Conservation (phyloP, 257 asterid species). For the Fraxinus anomala region DNA sequence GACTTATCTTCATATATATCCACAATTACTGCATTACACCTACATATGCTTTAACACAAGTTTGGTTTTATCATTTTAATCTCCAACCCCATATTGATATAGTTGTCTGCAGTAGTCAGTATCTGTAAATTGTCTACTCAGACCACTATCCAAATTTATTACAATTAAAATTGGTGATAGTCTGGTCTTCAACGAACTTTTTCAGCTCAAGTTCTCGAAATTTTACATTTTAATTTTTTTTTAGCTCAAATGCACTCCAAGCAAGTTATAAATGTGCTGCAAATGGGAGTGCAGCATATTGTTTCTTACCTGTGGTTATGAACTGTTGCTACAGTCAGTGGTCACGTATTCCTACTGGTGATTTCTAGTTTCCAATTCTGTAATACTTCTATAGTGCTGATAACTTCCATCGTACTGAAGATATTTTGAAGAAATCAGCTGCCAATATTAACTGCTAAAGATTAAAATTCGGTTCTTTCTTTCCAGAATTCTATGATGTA, state of each 20-base stretch:
- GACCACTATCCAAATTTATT: neutral
- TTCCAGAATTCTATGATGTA: constrained; percentile 7
- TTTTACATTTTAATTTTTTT: neutral
- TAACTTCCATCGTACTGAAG: neutral
- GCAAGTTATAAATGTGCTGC: neutral
- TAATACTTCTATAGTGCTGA: neutral
- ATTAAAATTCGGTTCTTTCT: neutral
- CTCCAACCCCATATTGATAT: neutral
- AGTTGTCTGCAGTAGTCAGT: neutral
- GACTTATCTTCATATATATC: too few species aligned
- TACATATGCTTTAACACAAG: too few species aligned
- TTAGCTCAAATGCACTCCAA: neutral
- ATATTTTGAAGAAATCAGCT: constrained; percentile 9
- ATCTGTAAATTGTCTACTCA: neutral
- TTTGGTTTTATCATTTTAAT: too few species aligned
- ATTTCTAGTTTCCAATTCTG: neutral
- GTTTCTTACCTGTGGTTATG: neutral
- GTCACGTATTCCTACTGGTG: neutral
- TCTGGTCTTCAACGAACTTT: neutral
- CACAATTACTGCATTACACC: too few species aligned
- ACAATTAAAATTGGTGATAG: neutral
- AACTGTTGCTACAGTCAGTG: neutral
- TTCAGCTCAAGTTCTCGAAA: neutral
- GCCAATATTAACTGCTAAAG: neutral
- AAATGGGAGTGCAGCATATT: neutral